Percentiles rank a stretch among this genome's conserved stretches.
Conservation (phyloP, 495 filamentous ascomycete species). For the Penicillium fimorum region DNA sequence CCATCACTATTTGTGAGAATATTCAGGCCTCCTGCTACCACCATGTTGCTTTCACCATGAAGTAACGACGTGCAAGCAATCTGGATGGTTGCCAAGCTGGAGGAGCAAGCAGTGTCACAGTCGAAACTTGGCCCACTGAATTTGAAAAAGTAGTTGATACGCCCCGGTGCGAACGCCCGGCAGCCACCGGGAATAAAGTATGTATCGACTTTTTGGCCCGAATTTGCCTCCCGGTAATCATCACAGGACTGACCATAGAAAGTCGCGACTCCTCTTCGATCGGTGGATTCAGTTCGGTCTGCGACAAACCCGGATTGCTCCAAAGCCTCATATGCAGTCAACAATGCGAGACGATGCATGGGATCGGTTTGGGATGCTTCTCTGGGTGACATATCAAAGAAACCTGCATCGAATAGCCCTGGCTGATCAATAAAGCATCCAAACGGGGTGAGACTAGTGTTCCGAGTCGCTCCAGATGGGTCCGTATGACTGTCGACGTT, state of each 20-base stretch:
- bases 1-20: no score
- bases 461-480: no score
- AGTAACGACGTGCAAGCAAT: no score
- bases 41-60: no score
- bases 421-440: slow-evolving; percentile 41
- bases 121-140: slow-evolving; percentile 21
- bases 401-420: slow-evolving; percentile 30
- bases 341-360: slow-evolving; percentile 69
- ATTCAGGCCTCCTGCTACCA: no score
- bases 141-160: slow-evolving; percentile 30
- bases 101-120: slow-evolving; percentile 27
- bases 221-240: slow-evolving; percentile 18
- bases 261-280: slow-evolving; percentile 61
- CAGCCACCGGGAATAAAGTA: slow-evolving; percentile 29
- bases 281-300: slow-evolving; percentile 3
- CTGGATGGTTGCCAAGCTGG: slow-evolving; percentile 7
- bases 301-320: slow-evolving; percentile 62
- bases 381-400: slow-evolving; percentile 44
- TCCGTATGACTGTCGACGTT: no score
- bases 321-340: slow-evolving; percentile 73
- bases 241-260: slow-evolving; percentile 68
- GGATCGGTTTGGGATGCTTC: slow-evolving; percentile 68
- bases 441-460: not conserved
- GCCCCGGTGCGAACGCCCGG: slow-evolving; percentile 25
- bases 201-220: slow-evolving; percentile 22